A percentile compares a stretch with the other conserved stretches of the same genome.
Conservation (phyloP, 805 yeast genomes). For the Ogataea nonfermentans region DNA sequence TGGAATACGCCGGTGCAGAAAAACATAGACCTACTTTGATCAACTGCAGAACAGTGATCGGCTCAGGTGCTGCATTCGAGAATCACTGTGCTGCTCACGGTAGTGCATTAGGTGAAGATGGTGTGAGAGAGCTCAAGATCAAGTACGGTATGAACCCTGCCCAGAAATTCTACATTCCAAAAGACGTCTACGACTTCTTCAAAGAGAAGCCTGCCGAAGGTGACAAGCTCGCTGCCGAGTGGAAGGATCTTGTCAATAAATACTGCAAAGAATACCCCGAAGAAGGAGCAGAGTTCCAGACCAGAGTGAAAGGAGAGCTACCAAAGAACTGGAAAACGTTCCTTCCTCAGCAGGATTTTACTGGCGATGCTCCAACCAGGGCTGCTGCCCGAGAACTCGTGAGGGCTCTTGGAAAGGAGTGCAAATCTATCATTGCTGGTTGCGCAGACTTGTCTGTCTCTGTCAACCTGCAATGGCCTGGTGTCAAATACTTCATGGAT, state of each 20-base stretch:
- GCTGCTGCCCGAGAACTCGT: constrained; percentile 86
- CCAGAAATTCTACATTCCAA: constrained; percentile 73
- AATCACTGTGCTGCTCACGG: constrained; percentile 97
- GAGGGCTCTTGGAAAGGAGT: constrained; percentile 69
- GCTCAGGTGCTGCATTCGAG: constrained; percentile 80
- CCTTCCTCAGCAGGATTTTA: constrained; percentile 83
- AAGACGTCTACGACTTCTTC: constrained; percentile 77
- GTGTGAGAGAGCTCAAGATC: constrained; percentile 79
- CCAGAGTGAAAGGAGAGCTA: constrained; percentile 74
- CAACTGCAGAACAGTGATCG: constrained; percentile 87
- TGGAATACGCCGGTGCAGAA: constrained; percentile 34
- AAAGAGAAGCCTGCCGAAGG: constrained; percentile 57
- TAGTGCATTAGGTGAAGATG: constrained; percentile 90
- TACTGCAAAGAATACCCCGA: constrained; percentile 73
- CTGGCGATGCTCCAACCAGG: constrained; percentile 88
- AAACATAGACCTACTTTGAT: constrained; percentile 67
- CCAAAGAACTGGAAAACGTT: constrained; percentile 81
- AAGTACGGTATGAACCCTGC: constrained; percentile 87
- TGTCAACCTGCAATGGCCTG: constrained; percentile 78
- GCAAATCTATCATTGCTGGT: constrained; percentile 69
- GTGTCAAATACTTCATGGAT: constrained; percentile 89
- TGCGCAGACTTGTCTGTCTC: constrained; percentile 98
- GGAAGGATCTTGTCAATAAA: constrained; percentile 62
- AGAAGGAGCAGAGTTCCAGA: constrained; percentile 70
- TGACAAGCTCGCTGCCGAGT: constrained; percentile 64